These are phyloP conservation scores for Lycium barbarum DNA, from an alignment of 257 asterid genomes.

Conservation along the genomic window DNA sequence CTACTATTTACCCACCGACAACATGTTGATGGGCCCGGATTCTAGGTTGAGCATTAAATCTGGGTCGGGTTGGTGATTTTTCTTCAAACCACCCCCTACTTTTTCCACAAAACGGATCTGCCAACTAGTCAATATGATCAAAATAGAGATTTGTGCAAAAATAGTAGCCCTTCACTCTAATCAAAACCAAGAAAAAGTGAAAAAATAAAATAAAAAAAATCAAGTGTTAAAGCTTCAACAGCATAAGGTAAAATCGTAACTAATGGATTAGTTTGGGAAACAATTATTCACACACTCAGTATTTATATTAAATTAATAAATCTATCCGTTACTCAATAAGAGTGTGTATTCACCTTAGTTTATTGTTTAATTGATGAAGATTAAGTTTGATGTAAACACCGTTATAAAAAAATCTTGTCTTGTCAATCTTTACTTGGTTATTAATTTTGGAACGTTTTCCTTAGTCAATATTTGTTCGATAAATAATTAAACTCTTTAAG, in stretches of 20 bases:
- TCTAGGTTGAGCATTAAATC: not conserved
- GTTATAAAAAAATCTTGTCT: too few species aligned
- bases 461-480: too few species aligned
- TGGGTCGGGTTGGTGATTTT: not conserved
- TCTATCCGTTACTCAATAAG: not conserved
- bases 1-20: slow-evolving; percentile 24
- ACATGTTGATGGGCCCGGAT: not conserved
- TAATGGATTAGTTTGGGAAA: not conserved
- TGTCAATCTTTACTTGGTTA: too few species aligned
- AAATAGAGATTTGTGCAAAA: slow-evolving; percentile 3
- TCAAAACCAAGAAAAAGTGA: not conserved
- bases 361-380: not conserved
- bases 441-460: too few species aligned
- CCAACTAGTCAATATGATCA: not conserved
- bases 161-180: not conserved
- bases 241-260: too few species aligned
- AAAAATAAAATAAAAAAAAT: too few species aligned
- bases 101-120: not conserved
- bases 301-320: not conserved
- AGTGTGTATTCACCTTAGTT: not conserved
- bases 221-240: too few species aligned
- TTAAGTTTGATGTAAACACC: not conserved
- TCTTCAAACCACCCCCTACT: not conserved
- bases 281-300: too few species aligned
- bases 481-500: too few species aligned